Conservation (phyloP, 2,329 filamentous ascomycete species). For the Neocucurbitaria cava region DNA sequence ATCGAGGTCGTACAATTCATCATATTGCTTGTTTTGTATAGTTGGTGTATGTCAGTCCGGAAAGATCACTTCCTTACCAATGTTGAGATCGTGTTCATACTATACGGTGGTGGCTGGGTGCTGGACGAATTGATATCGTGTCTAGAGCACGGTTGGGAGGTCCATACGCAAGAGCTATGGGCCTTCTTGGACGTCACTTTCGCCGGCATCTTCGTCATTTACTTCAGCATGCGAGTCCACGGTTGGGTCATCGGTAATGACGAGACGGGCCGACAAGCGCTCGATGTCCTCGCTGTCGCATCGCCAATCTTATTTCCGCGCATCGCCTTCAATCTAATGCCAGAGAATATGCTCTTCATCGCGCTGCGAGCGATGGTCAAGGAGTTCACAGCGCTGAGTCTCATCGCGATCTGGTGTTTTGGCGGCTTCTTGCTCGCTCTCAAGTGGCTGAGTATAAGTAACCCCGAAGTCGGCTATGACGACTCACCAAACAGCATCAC, state of each 20-base stretch:
- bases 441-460: constrained; percentile 71
- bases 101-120: constrained; percentile 81
- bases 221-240: constrained; percentile 72
- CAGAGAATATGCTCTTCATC: constrained; percentile 84
- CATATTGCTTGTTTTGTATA: constrained; percentile 71
- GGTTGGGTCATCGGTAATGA: constrained; percentile 62
- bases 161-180: constrained; percentile 89
- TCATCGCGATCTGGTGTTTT: constrained; percentile 82
- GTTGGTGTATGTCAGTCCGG: constrained; percentile 74
- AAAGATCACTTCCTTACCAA: constrained; percentile 63
- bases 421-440: constrained; percentile 80
- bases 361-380: constrained; percentile 84
- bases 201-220: constrained; percentile 72
- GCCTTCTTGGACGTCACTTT: constrained; percentile 85
- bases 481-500: constrained; percentile 65
- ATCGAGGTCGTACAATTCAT: constrained; percentile 79
- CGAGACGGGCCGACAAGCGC: constrained; percentile 67
- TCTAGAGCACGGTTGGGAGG: constrained; percentile 76
- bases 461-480: constrained; percentile 36
- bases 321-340: constrained; percentile 81
- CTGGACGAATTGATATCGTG: constrained; percentile 80
- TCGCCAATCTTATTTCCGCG: constrained; percentile 80
- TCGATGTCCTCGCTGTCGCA: constrained; percentile 80
- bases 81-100: constrained; percentile 70
- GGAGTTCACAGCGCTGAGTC: constrained; percentile 79